phyloP scores from a whole-genome alignment of 805 yeast species.

The Candida easanensis region DNA sequence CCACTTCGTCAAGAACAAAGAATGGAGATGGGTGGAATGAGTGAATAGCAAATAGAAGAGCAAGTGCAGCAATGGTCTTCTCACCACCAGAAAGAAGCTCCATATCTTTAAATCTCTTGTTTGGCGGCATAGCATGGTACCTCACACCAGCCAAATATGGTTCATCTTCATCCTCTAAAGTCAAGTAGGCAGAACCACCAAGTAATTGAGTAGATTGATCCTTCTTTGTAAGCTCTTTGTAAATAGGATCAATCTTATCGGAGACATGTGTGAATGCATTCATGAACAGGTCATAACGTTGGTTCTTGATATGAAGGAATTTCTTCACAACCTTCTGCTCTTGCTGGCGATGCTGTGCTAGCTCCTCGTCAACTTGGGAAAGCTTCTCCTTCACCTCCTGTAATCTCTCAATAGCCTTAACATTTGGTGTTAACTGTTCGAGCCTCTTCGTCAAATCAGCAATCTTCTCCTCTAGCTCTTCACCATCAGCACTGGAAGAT shows the following conservation, averaged over 20 bases:
- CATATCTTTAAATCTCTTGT: slow-evolving; percentile 91
- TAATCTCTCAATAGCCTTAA: slow-evolving; percentile 74
- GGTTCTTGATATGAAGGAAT: slow-evolving; percentile 57
- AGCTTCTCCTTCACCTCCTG: slow-evolving; percentile 62
- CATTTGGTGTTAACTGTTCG: slow-evolving; percentile 64
- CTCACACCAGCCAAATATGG: slow-evolving; percentile 82
- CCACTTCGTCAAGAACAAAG: slow-evolving; percentile 95
- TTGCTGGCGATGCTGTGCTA: slow-evolving; percentile 53
- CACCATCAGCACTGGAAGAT: slow-evolving; percentile 20
- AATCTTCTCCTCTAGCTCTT: slow-evolving; percentile 38
- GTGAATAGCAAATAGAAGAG: slow-evolving; percentile 86
- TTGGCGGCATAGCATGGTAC: slow-evolving; percentile 95
- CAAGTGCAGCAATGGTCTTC: slow-evolving; percentile 93
- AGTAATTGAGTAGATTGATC: slow-evolving; percentile 53
- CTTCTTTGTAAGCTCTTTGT: slow-evolving; percentile 76
- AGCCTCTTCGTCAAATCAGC: slow-evolving; percentile 33
- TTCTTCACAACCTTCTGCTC: slow-evolving; percentile 54
- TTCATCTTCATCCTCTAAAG: slow-evolving; percentile 84
- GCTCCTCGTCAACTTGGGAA: slow-evolving; percentile 61
- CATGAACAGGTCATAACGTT: slow-evolving; percentile 62
- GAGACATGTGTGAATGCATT: slow-evolving; percentile 77
- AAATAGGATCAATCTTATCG: slow-evolving; percentile 66
- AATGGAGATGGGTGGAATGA: slow-evolving; percentile 92
- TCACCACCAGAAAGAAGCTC: slow-evolving; percentile 95
- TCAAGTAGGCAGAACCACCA: slow-evolving; percentile 92